A percentile compares a stretch with the other conserved stretches of the same genome.
These are phyloP conservation scores for Ambrosia hybrid DNA, from an alignment of 140 eudicot genomes.

Conservation along the genomic window DNA sequence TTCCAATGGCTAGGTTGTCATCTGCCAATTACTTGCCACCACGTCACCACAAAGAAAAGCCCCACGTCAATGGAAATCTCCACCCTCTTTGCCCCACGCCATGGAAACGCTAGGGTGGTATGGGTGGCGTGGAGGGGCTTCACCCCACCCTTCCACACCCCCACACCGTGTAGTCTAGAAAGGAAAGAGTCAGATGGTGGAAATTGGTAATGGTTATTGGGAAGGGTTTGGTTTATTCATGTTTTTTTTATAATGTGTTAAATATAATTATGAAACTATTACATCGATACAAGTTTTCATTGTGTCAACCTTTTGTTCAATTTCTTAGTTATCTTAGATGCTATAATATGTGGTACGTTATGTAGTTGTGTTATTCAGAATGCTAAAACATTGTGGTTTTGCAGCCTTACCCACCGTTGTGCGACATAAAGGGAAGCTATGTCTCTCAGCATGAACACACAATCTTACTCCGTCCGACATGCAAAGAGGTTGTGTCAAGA, in stretches of 20 bases:
- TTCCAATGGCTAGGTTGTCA: too few species aligned
- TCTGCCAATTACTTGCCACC: too few species aligned
- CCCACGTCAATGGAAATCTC: too few species aligned
- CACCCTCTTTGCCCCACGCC: too few species aligned
- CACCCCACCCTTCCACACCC: too few species aligned
- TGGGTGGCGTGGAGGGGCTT: too few species aligned
- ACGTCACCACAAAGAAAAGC: too few species aligned
- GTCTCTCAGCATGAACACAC: constrained; percentile 97
- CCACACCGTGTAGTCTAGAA: too few species aligned
- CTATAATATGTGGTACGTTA: not conserved
- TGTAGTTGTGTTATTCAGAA: not conserved
- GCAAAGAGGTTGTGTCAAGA: constrained; percentile 95
- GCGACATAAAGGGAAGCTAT: constrained; percentile 89
- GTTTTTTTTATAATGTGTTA: not conserved
- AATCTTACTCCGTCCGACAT: constrained; percentile 95
- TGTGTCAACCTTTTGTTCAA: not conserved
- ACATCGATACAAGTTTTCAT: not conserved
- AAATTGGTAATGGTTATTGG: not conserved
- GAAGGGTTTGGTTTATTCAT: not conserved
- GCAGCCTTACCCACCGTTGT: constrained; percentile 96
- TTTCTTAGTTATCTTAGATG: not conserved
- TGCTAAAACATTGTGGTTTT: constrained; percentile 2
- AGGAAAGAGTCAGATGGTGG: too few species aligned
- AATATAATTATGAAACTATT: not conserved
- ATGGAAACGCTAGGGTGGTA: too few species aligned